These are phyloP conservation scores for Penicillium longicatenatum DNA, from an alignment of 495 filamentous ascomycete genomes.

Conservation along the genomic window DNA sequence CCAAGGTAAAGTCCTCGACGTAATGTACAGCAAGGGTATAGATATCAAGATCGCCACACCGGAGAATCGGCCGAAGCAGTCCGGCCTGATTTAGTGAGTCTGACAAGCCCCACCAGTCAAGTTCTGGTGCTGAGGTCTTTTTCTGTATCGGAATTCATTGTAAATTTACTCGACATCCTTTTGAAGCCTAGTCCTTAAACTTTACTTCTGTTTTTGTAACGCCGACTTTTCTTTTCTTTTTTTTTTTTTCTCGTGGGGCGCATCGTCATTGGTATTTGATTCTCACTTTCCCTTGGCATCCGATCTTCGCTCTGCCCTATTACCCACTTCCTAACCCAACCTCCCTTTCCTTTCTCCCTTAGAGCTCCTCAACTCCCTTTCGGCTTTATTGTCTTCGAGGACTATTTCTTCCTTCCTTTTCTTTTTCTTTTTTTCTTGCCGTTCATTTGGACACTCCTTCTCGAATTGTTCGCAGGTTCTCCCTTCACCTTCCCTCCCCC, in stretches of 20 bases:
- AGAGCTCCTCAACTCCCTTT: slow-evolving; percentile 7
- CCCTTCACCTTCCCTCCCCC: not conserved
- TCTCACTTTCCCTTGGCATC: slow-evolving; percentile 19
- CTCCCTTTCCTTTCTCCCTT: slow-evolving; percentile 19
- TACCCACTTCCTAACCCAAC: slow-evolving; percentile 23
- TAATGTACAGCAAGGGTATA: not conserved
- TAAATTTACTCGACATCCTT: not conserved
- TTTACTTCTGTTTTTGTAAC: not conserved
- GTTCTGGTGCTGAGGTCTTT: not conserved
- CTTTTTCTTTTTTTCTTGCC: slow-evolving; percentile 15
- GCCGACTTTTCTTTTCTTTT: not conserved
- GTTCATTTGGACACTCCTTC: slow-evolving; percentile 24
- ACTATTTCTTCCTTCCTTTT: slow-evolving; percentile 15
- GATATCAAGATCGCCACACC: slow-evolving; percentile 7
- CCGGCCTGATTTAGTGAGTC: not conserved
- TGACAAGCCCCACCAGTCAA: not conserved
- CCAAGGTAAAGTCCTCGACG: slow-evolving; percentile 7
- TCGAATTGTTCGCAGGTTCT: slow-evolving; percentile 10
- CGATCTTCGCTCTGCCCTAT: slow-evolving; percentile 26
- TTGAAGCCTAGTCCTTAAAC: not conserved
- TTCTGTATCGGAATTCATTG: not conserved
- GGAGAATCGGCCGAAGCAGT: slow-evolving; percentile 17
- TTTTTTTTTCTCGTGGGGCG: not conserved
- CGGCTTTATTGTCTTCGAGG: not conserved
- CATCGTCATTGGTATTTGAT: slow-evolving; percentile 6